Evolutionary conservation across 2,329 filamentous ascomycete species (phyloP), one percentile per base, ranked within the genome.

Genomic region (Ophiostoma himal-ulmi): DNA sequence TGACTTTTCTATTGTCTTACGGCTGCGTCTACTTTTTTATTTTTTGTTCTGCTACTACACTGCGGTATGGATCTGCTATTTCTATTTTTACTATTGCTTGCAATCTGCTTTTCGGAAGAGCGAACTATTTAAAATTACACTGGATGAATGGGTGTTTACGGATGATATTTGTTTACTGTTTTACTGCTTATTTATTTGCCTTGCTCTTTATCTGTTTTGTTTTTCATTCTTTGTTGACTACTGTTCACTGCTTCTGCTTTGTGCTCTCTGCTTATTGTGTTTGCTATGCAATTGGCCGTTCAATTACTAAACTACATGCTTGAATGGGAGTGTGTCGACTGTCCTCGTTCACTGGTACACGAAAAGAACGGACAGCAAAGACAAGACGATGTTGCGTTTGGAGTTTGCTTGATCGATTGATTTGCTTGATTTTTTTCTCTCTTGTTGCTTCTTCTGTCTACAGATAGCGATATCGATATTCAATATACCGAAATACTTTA

Each of bases 21-120:
- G 26, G 57, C 13, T 34, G n/a, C 41, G 60, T 62, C 54, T 68
- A 26, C 66, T 68, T 30, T n/a, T 64, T 60, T 64, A 54, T 6
- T 5, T 48, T 6, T 48, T 48, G 39, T 44, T 44, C 39, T 44
- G 14, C 14, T 44, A 11, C 44, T 20, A 48, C 44, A 26, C 52
- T 62, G 57, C 26, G 6, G 26, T 34, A 26, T 62, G 22, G 26
- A 6, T 60, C 54, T 60, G 26, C 54, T 60, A 60, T 26, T 52
- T 22, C 30, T 54, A 20, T 10, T 57, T n/a, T 48, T 20, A 20
- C 14, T 20, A 14, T 17, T 48, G 44, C 37, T 39, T 11, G 4
- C 10, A 39, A 10, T 10, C 37, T 39, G 37, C 37, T 39, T 39
- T 57, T 57, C 22, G 52, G 52, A 57, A 57, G 48, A 54, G 52